These are phyloP conservation scores for Physcomitrium patens DNA, from an alignment of 225 moss, liverwort and hornwort species.

Conservation along the genomic window DNA sequence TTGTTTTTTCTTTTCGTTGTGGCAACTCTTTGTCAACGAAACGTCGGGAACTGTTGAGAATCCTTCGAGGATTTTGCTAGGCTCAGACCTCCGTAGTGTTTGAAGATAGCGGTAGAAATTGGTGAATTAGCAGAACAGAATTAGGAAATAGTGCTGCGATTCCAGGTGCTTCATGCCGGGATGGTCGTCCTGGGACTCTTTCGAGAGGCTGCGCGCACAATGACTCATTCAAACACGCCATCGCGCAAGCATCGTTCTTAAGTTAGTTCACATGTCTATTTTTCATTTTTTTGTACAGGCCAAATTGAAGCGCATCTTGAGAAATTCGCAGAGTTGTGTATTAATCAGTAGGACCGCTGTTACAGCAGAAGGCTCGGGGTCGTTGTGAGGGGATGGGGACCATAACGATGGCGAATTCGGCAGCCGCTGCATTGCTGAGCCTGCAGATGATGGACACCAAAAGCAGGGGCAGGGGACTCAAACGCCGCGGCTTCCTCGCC, in stretches of 20 bases:
- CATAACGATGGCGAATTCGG: constrained; percentile 58
- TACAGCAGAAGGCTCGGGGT: neutral
- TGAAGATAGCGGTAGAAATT: constrained; percentile 1
- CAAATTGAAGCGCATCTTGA: too few relatives aligned
- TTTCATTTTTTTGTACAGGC: neutral
- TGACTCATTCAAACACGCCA: constrained; percentile 25
- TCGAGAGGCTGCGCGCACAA: neutral
- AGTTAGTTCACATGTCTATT: neutral
- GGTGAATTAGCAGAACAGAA: neutral
- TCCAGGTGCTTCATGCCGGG: constrained; percentile 7
- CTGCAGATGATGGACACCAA: constrained; percentile 50
- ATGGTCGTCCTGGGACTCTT: neutral
- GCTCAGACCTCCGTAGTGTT: neutral
- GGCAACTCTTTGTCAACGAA: constrained; percentile 30
- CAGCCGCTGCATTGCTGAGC: constrained; percentile 65
- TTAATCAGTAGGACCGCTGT: neutral
- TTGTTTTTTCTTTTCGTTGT: neutral
- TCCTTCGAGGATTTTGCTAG: neutral
- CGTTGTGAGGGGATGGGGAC: constrained; percentile 38
- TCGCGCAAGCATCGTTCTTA: constrained; percentile 22
- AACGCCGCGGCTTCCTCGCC: constrained; percentile 42
- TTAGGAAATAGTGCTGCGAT: neutral
- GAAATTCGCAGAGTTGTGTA: neutral
- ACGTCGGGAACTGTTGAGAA: constrained; percentile 34
- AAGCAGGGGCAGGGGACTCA: constrained; percentile 37